phyloP scores from a whole-genome alignment of 352 stramenopile species.

The Phytophthora cactorum region DNA sequence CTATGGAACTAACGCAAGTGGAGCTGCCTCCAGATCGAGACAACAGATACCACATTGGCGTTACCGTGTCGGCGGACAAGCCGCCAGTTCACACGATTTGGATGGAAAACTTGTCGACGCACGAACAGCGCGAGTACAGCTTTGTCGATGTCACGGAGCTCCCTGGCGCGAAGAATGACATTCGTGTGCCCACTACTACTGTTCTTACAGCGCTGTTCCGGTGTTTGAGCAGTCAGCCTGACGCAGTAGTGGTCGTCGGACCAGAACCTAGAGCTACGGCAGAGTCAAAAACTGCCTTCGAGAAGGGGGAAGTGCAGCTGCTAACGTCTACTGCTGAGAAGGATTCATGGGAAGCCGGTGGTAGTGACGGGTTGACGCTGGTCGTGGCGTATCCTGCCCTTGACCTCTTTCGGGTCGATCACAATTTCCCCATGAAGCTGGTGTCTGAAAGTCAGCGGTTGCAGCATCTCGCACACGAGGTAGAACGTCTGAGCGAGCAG shows the following conservation, averaged over 20 bases:
- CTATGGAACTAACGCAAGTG: conserved; percentile 41
- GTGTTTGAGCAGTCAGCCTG: conserved; percentile 29
- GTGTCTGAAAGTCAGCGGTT: conserved; percentile 18
- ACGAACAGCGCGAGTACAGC: conserved; percentile 33
- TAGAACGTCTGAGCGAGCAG: conserved; percentile 19
- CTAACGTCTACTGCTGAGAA: conserved; percentile 30
- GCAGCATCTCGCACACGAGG: conserved; percentile 21
- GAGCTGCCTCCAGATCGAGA: conserved; percentile 30
- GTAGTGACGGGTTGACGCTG: conserved; percentile 23
- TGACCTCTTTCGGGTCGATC: conserved; percentile 43
- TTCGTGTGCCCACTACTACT: conserved; percentile 27
- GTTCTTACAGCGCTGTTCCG: conserved; percentile 43
- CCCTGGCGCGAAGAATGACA: conserved; percentile 16
- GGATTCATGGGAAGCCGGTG: conserved; percentile 2
- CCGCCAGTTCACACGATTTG: conserved; percentile 34
- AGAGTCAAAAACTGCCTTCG: conserved; percentile 30
- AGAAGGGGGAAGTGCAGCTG: conserved; percentile 43
- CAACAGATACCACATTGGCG: conserved; percentile 38
- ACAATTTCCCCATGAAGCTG: conserved; percentile 41
- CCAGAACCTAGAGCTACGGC: conserved; percentile 20
- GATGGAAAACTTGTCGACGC: conserved; percentile 37
- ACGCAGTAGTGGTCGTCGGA: conserved; percentile 23
- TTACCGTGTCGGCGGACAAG: conserved; percentile 28
- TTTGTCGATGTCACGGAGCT: conserved; percentile 40
- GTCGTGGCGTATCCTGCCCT: conserved; percentile 45